These are phyloP conservation scores for Aquanectria penicillioides DNA, from an alignment of 2,329 filamentous ascomycete genomes.

Conservation along the genomic window DNA sequence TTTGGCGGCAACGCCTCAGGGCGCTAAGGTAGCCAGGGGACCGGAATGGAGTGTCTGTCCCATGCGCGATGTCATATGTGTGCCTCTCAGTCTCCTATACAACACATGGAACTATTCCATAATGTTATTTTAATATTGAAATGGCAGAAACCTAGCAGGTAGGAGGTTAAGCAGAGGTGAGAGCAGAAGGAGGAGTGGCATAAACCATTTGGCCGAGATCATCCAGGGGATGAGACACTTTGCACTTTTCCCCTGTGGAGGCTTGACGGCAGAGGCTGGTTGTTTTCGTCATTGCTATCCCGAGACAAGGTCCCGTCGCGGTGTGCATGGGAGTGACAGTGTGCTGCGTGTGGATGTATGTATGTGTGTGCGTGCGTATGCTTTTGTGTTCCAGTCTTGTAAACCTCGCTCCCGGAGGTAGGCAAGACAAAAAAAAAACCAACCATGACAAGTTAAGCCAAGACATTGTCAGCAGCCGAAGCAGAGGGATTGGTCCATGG, in stretches of 20 bases:
- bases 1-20: conserved; percentile 27
- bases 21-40: conserved; percentile 27
- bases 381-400: background rate
- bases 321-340: no score
- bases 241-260: conserved; percentile 1
- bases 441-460: conserved; percentile 4
- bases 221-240: background rate
- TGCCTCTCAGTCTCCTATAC: no score
- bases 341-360: background rate
- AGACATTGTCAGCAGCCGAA: background rate
- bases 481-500: background rate
- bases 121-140: no score
- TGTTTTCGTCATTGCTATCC: conserved; percentile 15
- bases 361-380: no score
- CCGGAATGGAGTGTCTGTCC: conserved; percentile 23
- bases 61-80: conserved; percentile 18
- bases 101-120: no score
- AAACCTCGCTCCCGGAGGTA: background rate
- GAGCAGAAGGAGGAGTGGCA: background rate
- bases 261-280: conserved; percentile 22
- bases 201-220: conserved; percentile 3
- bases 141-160: no score
- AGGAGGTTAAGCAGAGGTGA: background rate
- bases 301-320: conserved; percentile 20
- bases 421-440: conserved; percentile 4